Base-by-base conservation (phyloP, 108 stramenopile species). In the Chaetoceros tenuissimus region DNA sequence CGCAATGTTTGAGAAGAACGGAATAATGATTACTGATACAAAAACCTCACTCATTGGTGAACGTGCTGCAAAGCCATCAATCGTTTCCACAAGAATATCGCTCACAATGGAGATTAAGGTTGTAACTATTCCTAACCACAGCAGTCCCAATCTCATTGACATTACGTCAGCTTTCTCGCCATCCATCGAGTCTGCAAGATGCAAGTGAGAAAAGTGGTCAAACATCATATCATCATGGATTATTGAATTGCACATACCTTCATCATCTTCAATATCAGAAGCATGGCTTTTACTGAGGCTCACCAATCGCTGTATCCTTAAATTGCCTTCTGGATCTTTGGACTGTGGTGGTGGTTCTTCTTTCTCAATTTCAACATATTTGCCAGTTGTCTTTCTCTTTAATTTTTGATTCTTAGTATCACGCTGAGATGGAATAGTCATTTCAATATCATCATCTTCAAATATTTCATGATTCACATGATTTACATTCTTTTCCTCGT, bases 1-100 rank as follows among this genome's bases (percentile, higher is more conserved):
- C 0, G 96, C 96, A 19, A 96, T 92, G 56, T 99, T 99, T 8
- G 95, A 94, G 62, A 99, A 94, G 69, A 95, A 95, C 0, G 98
- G 98, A 28, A 99, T 68, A 51, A 99, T 87, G 20, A 99, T 84
- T 48, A 96, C 71, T 5, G 91, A 92, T 3, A 94, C 93, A 59
- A 99, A 99, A 10, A 94, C 94, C 66, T 93, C 78, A 53, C 82
- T 82, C 17, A 98, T 68, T 43, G 71, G 66, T 51, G 73, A 62
- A 53, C 78, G 64, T 20, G 64, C 62, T 3, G 96, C 91, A 66
- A 96, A 95, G 28, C 92, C 95, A 59, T 97, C 94, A 60, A 98
- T 96, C 1, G 96, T 90, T 27, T 88, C 87, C 3, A 97, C 95
- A 28, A 98, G 59, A 25, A 94, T 89, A 65, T 96, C 92, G 45